These are phyloP conservation scores for Chrysopogon serrulatus DNA, from an alignment of 176 grass and related monocot genomes.

Conservation along the genomic window DNA sequence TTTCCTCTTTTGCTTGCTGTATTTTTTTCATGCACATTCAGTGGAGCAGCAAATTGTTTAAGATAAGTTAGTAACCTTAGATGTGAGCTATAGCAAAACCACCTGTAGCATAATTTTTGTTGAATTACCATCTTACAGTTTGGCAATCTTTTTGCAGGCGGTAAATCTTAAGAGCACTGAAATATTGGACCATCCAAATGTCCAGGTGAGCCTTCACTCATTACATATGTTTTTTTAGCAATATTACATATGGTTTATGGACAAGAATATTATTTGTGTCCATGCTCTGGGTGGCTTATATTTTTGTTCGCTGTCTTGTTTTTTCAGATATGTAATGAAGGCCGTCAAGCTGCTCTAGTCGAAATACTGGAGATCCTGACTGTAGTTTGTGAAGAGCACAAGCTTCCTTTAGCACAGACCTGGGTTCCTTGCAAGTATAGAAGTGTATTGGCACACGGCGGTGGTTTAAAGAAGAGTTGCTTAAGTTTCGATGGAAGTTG, in stretches of 20 bases:
- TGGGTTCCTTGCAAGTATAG: constrained; percentile 89
- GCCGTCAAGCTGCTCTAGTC: constrained; percentile 77
- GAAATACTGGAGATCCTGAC: constrained; percentile 90
- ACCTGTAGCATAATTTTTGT: constrained; percentile 4
- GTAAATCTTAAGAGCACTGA: constrained; percentile 95
- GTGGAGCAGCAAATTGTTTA: background rate
- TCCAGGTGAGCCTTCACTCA: constrained; percentile 54
- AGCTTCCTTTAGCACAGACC: constrained; percentile 87
- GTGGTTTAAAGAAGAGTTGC: constrained; percentile 80
- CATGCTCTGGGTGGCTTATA: constrained; percentile 20
- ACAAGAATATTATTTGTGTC: background rate
- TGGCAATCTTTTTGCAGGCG: constrained; percentile 51
- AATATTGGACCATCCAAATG: constrained; percentile 73
- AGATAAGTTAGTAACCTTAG: constrained; percentile 1
- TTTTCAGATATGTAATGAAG: constrained; percentile 93
- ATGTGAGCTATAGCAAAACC: background rate
- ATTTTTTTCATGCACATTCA: constrained; percentile 11
- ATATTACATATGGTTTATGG: background rate
- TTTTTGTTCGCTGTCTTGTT: constrained; percentile 9
- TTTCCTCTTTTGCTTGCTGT: constrained; percentile 1
- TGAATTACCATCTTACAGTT: background rate
- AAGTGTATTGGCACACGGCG: constrained; percentile 81
- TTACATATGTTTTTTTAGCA: too few relatives aligned
- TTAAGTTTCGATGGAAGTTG: constrained; percentile 89
- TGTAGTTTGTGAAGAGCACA: constrained; percentile 76